phyloP scores from a whole-genome alignment of 345 rosid species.

The Arabidopsis arenosa region DNA sequence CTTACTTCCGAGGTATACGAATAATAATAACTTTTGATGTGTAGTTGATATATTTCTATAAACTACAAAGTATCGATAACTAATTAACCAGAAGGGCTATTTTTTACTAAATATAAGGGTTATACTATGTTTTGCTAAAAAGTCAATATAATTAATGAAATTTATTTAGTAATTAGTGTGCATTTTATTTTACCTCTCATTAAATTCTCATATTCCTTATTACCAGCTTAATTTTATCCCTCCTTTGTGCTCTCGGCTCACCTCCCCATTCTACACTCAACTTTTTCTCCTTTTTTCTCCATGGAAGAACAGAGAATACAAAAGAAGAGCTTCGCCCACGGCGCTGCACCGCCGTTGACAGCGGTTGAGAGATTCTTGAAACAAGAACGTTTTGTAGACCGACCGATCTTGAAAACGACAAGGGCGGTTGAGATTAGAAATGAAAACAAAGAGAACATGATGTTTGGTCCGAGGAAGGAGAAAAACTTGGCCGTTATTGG shows the following conservation, averaged over 20 bases:
- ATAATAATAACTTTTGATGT: background rate
- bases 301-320: slow-evolving; percentile 39
- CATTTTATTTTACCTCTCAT: slow-evolving; percentile 23
- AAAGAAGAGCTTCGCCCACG: slow-evolving; percentile 17
- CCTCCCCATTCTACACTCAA: slow-evolving; percentile 29
- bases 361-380: slow-evolving; percentile 77
- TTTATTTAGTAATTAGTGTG: slow-evolving; percentile 38
- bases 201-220: slow-evolving; percentile 23
- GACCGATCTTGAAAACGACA: slow-evolving; percentile 1
- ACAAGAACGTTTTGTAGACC: slow-evolving; percentile 30
- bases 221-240: slow-evolving; percentile 32
- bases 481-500: slow-evolving; percentile 11
- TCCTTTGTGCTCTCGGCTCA: slow-evolving; percentile 19
- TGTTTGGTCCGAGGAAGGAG: slow-evolving; percentile 35
- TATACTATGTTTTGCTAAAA: slow-evolving; percentile 7
- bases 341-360: slow-evolving; percentile 64
- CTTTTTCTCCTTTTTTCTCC: slow-evolving; percentile 3
- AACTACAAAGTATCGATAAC: background rate
- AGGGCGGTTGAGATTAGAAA: slow-evolving; percentile 13
- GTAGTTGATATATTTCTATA: slow-evolving; percentile 15
- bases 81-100: background rate
- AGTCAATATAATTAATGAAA: slow-evolving; percentile 27
- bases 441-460: slow-evolving; percentile 45
- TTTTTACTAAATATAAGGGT: slow-evolving; percentile 3
- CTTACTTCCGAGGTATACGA: background rate